Evolutionary conservation across 352 stramenopile genomes (phyloP).

Genomic region (Phytophthora cajani): DNA sequence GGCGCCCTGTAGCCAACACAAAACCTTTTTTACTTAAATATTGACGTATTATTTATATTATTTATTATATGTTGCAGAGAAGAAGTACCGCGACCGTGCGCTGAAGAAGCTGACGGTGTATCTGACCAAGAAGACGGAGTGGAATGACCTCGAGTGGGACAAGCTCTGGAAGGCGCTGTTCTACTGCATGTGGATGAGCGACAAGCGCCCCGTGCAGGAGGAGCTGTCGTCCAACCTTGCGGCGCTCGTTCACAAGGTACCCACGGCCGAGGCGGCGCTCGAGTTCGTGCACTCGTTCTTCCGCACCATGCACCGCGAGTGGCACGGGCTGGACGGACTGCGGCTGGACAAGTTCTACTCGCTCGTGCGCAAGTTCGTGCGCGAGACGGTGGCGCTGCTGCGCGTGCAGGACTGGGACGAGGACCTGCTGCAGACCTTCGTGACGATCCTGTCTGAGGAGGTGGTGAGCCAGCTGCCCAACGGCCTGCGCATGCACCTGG

Average conservation of each 20-base stretch:
- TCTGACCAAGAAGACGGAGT: conserved; percentile 68
- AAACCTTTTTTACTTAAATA: background rate
- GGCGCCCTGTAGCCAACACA: background rate
- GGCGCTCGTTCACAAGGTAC: conserved; percentile 65
- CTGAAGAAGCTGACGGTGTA: conserved; percentile 86
- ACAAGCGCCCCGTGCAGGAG: conserved; percentile 84
- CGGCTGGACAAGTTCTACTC: conserved; percentile 89
- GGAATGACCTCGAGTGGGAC: conserved; percentile 82
- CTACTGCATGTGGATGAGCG: conserved; percentile 93
- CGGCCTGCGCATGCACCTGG: conserved; percentile 79
- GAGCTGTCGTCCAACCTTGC: conserved; percentile 79
- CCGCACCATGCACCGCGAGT: conserved; percentile 86
- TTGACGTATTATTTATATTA: conserved; percentile 4
- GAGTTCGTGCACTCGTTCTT: conserved; percentile 85
- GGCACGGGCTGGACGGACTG: conserved; percentile 86
- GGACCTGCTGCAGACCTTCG: conserved; percentile 56
- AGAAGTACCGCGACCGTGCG: conserved; percentile 85
- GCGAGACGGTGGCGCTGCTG: conserved; percentile 69
- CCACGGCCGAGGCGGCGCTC: conserved; percentile 50
- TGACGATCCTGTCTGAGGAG: conserved; percentile 69
- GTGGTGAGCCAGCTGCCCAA: conserved; percentile 84
- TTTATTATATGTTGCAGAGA: conserved; percentile 52
- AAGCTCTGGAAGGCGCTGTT: conserved; percentile 92
- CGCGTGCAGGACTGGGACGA: conserved; percentile 61
- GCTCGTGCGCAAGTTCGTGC: conserved; percentile 83